These are phyloP conservation scores for Acanthamoeba divionensis DNA, from an alignment of 208 protist species.

Conservation along the genomic window DNA sequence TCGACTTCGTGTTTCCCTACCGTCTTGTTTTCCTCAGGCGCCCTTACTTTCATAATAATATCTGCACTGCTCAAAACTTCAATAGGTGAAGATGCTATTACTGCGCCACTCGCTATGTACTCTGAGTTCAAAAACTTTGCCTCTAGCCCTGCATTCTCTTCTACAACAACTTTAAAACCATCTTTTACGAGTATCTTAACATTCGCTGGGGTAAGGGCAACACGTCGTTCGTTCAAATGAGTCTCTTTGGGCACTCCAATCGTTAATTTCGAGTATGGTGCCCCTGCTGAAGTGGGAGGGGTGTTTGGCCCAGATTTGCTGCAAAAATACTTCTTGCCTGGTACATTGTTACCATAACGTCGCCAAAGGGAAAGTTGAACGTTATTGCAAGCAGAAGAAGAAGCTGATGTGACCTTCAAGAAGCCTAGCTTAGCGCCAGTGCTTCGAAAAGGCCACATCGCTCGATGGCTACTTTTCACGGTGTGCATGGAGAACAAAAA, in stretches of 20 bases:
- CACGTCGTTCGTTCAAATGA: constrained; percentile 67
- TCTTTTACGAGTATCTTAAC: constrained; percentile 72
- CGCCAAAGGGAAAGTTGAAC: too few relatives aligned
- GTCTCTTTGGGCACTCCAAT: constrained; percentile 71
- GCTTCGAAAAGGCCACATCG: too few relatives aligned
- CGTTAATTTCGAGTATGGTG: constrained; percentile 43
- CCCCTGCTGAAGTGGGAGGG: background rate
- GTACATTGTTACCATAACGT: too few relatives aligned
- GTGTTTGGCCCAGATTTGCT: background rate
- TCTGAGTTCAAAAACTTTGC: constrained; percentile 78
- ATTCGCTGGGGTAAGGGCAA: constrained; percentile 75
- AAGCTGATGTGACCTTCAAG: too few relatives aligned
- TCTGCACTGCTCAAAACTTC: constrained; percentile 66
- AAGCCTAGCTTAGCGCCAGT: too few relatives aligned
- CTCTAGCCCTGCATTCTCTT: constrained; percentile 77
- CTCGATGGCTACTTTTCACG: too few relatives aligned
- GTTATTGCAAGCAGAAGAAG: too few relatives aligned
- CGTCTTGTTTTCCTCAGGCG: constrained; percentile 61
- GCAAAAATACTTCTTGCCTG: too few relatives aligned
- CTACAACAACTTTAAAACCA: constrained; percentile 75
- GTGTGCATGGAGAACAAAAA: too few relatives aligned
- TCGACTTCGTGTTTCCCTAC: constrained; percentile 66
- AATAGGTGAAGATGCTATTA: constrained; percentile 63
- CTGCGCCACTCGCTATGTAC: constrained; percentile 78
- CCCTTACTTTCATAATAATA: constrained; percentile 82